Evolutionary conservation across 2,329 filamentous ascomycete species (phyloP).

Genomic region (Domatiomyces globalis): DNA sequence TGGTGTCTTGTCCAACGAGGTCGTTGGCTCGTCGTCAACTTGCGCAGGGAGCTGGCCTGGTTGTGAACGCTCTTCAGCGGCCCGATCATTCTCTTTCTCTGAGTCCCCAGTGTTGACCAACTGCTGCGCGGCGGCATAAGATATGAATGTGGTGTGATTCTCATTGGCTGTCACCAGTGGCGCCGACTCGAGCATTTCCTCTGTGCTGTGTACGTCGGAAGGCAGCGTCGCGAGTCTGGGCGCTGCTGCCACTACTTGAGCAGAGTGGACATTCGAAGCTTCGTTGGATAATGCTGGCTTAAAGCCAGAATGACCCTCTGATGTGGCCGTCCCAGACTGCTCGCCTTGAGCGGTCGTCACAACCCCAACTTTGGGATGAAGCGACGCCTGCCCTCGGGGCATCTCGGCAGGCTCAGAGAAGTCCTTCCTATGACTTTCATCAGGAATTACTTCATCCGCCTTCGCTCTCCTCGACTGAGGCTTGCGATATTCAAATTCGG

Average conservation of each 20-base stretch:
- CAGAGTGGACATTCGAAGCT: constrained; percentile 5
- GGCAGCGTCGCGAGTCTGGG: background rate
- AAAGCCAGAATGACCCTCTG: background rate
- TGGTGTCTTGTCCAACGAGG: background rate
- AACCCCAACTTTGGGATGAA: background rate
- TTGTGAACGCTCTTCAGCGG: background rate
- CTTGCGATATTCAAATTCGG: constrained; percentile 27
- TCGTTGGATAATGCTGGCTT: constrained; percentile 5
- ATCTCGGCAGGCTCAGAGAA: background rate
- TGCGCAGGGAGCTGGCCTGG: background rate
- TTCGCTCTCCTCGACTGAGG: constrained; percentile 6
- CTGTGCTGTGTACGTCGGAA: constrained; percentile 1
- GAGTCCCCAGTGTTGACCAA: background rate
- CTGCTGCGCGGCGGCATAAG: background rate
- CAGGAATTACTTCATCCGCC: constrained; percentile 2
- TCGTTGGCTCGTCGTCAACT: background rate
- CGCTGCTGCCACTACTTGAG: constrained; percentile 1
- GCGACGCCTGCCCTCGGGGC: background rate
- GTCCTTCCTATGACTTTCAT: background rate
- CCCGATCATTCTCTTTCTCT: background rate
- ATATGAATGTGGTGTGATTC: background rate
- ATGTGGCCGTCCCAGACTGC: background rate
- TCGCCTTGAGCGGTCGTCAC: background rate
- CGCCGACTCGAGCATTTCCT: background rate
- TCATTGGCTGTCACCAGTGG: background rate